These are phyloP conservation scores for Hydnomerulius pinastri DNA, from an alignment of 768 basidiomycete species.

Conservation along the genomic window DNA sequence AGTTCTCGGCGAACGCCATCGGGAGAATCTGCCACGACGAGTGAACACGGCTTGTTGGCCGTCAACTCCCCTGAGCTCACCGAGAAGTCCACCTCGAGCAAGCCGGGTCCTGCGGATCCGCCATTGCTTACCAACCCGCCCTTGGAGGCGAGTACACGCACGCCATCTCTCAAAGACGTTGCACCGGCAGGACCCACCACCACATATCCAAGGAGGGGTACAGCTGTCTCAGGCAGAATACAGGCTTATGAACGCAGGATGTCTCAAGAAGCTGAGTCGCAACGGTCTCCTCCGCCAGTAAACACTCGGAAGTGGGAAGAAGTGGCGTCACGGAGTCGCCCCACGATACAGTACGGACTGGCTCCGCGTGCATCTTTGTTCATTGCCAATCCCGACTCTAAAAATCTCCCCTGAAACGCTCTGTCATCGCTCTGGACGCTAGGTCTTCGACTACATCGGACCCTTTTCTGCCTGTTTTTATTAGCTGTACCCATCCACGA, in stretches of 20 bases:
- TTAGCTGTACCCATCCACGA: conserved; percentile 6
- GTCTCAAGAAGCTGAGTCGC: conserved; percentile 55
- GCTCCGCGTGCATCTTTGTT: conserved; percentile 64
- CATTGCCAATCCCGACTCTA: conserved; percentile 63
- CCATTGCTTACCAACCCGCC: conserved; percentile 3
- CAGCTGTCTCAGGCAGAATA: conserved; percentile 52
- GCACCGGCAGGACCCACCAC: background rate
- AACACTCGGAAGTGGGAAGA: conserved; percentile 48
- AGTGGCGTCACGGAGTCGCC: conserved; percentile 39
- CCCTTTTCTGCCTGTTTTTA: background rate
- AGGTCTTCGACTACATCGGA: conserved; percentile 3
- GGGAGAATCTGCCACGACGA: conserved; percentile 25
- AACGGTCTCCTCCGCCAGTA: conserved; percentile 29
- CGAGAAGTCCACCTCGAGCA: conserved; percentile 12
- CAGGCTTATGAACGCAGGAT: conserved; percentile 58
- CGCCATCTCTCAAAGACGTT: conserved; percentile 2
- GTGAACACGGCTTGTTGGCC: conserved; percentile 17
- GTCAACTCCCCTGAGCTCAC: conserved; percentile 6
- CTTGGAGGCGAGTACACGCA: background rate
- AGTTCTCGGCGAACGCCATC: conserved; percentile 24
- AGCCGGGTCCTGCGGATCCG: conserved; percentile 15
- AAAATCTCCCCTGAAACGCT: conserved; percentile 14
- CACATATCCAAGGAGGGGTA: conserved; percentile 2
- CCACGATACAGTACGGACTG: conserved; percentile 62
- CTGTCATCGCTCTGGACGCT: background rate